Base-by-base conservation (phyloP, 2,329 filamentous ascomycete genomes). In the Verticillium zaregamsianum region DNA sequence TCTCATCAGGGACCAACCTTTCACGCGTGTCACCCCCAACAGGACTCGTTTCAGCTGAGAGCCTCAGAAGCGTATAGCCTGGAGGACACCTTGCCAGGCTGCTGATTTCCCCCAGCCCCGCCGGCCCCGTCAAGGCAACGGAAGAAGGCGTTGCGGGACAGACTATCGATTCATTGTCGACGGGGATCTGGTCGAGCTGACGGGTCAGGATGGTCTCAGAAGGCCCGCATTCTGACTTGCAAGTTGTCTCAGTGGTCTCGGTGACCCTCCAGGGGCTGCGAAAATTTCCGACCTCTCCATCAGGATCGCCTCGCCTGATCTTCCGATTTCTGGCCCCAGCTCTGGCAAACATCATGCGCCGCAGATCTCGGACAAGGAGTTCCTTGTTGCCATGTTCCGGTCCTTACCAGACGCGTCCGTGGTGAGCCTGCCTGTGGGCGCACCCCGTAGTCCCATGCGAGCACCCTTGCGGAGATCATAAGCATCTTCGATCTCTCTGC, bases 361-460 rank as follows among this genome's bases (percentile, higher is more conserved):
- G 57, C 57, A 58, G 57, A 58, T 58, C 57, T 33, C n/a, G 37
- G n/a, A 20, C 57, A 25, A 58, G 57, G 57, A 31, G 23, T 32
- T 49, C 57, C 57, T 32, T 39, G 57, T 25, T 32, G 17, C 28
- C 31, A 37, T 20, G n/a, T 23, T 49, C 39, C 37, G 25, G 56
- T 39, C 33, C 15, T 14, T 23, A 28, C 37, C 14, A 37, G 17
- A n/a, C 23, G 23, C 57, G n/a, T 8, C 25, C 37, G 23, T 49
- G 11, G 14, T 32, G 25, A 28, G 57, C 57, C 23, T 31, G 57
- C 4, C 11, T 25, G 33, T 25, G 33, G 35, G 35, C 31, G 20
- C n/a, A 25, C 45, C 45, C 45, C 45, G 45, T 49, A 15, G 55
- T 58, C 28, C 25, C 35, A 25, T 20, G 17, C 57, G 25, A 32